These are phyloP conservation scores for Cryptosporidium parvum DNA, from an alignment of 169 alveolate species.

Conservation along the genomic window DNA sequence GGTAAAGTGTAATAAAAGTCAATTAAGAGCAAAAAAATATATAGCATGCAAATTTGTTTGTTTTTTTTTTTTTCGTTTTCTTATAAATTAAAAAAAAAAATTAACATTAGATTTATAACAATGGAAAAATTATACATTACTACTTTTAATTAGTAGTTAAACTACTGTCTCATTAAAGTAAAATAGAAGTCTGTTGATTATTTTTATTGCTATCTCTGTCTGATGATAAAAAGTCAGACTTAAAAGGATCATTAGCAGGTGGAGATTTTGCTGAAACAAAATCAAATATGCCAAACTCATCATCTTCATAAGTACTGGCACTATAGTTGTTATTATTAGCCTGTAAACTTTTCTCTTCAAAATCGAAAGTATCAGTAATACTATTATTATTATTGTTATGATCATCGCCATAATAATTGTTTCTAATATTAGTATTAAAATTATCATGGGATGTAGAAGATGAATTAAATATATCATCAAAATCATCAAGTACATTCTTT, in stretches of 20 bases:
- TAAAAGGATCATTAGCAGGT: not conserved
- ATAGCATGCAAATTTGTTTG: too few relatives aligned
- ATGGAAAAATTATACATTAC: too few relatives aligned
- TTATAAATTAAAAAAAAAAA: too few relatives aligned
- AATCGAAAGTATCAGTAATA: not conserved
- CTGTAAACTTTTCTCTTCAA: not conserved
- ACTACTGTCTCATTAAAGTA: not conserved
- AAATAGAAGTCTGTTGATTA: not conserved
- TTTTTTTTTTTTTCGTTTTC: too few relatives aligned
- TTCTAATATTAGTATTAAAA: not conserved
- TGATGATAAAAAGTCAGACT: not conserved
- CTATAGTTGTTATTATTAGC: not conserved
- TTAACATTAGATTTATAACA: too few relatives aligned
- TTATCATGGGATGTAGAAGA: not conserved
- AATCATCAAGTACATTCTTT: conserved; percentile 30
- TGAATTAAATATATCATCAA: conserved; percentile 55
- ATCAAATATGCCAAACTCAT: conserved; percentile 29
- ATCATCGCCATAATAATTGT: not conserved
- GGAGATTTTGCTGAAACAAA: conserved; percentile 40
- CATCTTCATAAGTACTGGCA: not conserved
- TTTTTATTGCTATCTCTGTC: not conserved
- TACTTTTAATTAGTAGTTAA: too few relatives aligned
- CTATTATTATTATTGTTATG: not conserved
- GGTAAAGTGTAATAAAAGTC: not conserved
- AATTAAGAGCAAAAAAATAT: not conserved